These are phyloP conservation scores for Petunia hybrid DNA, from an alignment of 305 asterid genomes.

Conservation along the genomic window DNA sequence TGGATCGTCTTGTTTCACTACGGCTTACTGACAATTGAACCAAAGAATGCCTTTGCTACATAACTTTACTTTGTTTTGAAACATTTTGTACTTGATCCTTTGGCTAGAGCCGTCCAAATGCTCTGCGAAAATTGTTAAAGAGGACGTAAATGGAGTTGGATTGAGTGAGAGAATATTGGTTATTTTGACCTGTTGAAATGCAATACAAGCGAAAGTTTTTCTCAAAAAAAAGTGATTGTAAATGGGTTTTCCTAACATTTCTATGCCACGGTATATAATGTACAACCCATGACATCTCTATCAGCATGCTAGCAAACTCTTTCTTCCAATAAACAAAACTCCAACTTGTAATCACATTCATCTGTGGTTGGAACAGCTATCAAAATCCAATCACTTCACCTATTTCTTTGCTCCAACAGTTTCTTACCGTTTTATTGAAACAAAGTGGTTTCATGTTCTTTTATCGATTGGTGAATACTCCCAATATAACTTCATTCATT, in stretches of 20 bases:
- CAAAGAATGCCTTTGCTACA: neutral
- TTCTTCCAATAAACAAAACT: neutral
- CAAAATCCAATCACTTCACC: neutral
- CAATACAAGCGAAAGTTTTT: neutral
- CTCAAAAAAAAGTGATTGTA: neutral
- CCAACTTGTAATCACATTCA: neutral
- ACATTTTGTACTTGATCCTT: neutral
- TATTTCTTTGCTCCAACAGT: neutral
- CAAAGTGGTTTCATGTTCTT: neutral
- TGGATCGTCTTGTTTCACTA: neutral
- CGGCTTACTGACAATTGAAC: neutral
- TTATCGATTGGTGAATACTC: neutral
- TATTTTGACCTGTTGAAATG: neutral
- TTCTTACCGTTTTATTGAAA: neutral
- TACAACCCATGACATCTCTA: neutral
- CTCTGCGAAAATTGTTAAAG: neutral
- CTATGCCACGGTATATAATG: neutral
- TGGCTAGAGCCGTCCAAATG: too few species aligned
- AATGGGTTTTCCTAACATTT: neutral
- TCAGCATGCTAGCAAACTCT: neutral
- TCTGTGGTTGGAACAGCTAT: neutral
- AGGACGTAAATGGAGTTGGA: too few species aligned
- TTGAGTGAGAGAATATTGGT: neutral
- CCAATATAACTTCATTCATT: neutral
- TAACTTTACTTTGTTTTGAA: neutral